Evolutionary conservation across 179 eudicot genomes (phyloP).

Genomic region (Silene vulgaris): DNA sequence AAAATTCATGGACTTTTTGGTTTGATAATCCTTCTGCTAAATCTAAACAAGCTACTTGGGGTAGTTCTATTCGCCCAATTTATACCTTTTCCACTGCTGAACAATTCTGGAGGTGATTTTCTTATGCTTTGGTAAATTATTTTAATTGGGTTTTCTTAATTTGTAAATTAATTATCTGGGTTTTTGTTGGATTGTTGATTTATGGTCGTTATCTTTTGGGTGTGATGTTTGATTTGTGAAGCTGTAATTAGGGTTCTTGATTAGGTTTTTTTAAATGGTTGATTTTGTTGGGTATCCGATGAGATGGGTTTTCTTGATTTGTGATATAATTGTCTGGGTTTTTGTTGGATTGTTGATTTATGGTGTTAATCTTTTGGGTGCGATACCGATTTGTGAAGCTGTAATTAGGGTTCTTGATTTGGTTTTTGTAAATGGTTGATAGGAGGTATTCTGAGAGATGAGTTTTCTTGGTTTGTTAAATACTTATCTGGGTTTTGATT

Average conservation of each 20-base stretch:
- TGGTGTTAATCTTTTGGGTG: background rate
- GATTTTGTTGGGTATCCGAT: background rate
- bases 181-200: background rate
- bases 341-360: background rate
- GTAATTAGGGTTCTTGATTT: background rate
- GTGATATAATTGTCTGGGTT: constrained; percentile 4
- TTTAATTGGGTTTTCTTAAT: background rate
- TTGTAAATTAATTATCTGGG: background rate
- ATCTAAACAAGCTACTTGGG: constrained; percentile 58
- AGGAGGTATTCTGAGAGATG: no score
- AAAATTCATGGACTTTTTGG: constrained; percentile 94
- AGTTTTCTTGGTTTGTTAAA: background rate
- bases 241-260: background rate
- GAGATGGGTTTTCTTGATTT: background rate
- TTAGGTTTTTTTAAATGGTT: background rate
- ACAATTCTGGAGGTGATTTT: constrained; percentile 72
- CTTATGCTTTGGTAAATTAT: background rate
- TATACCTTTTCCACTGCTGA: constrained; percentile 83
- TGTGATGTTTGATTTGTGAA: background rate
- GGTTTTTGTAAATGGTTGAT: background rate
- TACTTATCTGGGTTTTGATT: constrained; percentile 1
- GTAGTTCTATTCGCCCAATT: constrained; percentile 67
- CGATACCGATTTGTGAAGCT: background rate
- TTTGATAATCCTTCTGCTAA: constrained; percentile 69
- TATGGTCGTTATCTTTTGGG: background rate